Evolutionary conservation across 2,329 filamentous ascomycete species (phyloP).

Genomic region (Neoarthrinium moseri): DNA sequence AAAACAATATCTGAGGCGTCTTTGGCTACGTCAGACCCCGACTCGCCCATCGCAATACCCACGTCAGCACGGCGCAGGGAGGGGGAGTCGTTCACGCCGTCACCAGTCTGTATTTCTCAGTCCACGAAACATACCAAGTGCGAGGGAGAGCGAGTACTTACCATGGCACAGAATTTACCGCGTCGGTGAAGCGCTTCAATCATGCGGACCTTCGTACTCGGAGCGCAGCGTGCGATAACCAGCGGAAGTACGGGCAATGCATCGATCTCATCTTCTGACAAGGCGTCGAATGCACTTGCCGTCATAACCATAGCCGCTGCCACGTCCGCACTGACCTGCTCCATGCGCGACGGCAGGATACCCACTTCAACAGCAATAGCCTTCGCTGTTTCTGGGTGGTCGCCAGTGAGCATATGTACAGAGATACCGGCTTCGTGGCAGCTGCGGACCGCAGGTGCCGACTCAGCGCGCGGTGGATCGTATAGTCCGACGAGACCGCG

Average conservation of each 20-base stretch:
- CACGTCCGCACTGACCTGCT: not conserved
- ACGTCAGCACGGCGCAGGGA: constrained; percentile 69
- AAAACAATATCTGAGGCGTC: constrained; percentile 65
- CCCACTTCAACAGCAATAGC: constrained; percentile 58
- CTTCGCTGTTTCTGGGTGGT: constrained; percentile 55
- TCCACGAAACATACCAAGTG: constrained; percentile 60
- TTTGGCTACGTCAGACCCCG: constrained; percentile 42
- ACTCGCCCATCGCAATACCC: constrained; percentile 62
- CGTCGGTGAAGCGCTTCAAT: constrained; percentile 45
- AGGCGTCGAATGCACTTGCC: constrained; percentile 60
- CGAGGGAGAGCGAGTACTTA: constrained; percentile 78
- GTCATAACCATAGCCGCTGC: constrained; percentile 42
- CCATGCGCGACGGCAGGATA: constrained; percentile 37
- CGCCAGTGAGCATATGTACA: constrained; percentile 61
- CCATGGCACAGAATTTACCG: constrained; percentile 54
- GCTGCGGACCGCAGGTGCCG: constrained; percentile 48
- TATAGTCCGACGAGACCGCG: not conserved
- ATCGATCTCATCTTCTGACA: constrained; percentile 64
- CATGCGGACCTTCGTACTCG: constrained; percentile 72
- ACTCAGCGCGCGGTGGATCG: constrained; percentile 62
- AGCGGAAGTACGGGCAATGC: constrained; percentile 62
- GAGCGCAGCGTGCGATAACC: constrained; percentile 68
- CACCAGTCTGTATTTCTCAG: constrained; percentile 51
- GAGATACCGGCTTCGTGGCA: constrained; percentile 55
- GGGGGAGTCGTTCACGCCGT: constrained; percentile 73